Base-by-base conservation (phyloP, 83 land plant species). In the Picea abies region DNA sequence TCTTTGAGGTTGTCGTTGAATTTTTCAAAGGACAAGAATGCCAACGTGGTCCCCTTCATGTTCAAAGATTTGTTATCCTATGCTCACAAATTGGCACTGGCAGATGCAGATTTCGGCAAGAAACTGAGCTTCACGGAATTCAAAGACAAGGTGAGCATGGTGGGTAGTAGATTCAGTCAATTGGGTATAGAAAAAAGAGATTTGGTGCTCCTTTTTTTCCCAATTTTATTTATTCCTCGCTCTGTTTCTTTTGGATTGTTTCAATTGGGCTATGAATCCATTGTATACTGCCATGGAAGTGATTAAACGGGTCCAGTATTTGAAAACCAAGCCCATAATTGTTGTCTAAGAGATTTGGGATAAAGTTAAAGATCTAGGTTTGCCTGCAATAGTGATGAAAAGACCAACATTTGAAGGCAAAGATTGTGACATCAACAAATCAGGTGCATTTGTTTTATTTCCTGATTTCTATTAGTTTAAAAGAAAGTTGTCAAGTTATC, bases 41-140 rank as follows among this genome's bases (percentile, higher is more conserved):
- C 84, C 69, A 86, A 89, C 66, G 17, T 92, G 78, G 35, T 92
- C 75, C 10, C 89, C 39, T 92, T 90, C 87, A 90, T 94, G 67
- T 85, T 89, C 81, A 68, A 82, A 8, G 67, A 81, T 66, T 20
- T 83, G 72, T 79, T 88, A 37, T 85, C 92, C 39, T 85, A 80
- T 84, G 88, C 88, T 20, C 20, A 86, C 63, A 85, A 80, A 66
- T 81, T 79, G 37, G 95, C 95, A 29, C 83, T 94, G 66, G 81
- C 83, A 78, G 97, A 94, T 52, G 86, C 95, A 60, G 67, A 83
- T 63, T 61, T 90, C 7, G 86, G 83, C 56, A 76, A 82, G 35
- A 32, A 87, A 62, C 68, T 91, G 17, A 60, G 89, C 41, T 94
- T 87, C 81, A 16, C 67, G 41, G 78, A 85, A 64, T 80, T 94